A percentile compares a stretch with the other conserved stretches of the same genome.
Conservation (phyloP, 2,329 filamentous ascomycete genomes). For the Fusarium dimerum region DNA sequence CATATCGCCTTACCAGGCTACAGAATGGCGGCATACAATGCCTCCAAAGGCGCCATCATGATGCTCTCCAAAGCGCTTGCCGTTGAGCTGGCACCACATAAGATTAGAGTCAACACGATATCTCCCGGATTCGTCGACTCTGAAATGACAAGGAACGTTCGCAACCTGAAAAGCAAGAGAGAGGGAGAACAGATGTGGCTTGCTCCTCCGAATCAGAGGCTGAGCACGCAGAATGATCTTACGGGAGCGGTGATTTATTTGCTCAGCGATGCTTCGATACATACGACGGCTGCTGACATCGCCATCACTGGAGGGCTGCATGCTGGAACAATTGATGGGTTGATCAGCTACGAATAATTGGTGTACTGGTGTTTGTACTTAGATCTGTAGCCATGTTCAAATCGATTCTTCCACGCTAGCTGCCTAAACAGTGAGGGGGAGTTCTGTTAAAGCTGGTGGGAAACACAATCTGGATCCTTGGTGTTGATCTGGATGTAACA, state of each 20-base stretch:
- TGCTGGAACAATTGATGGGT: slow-evolving; percentile 38
- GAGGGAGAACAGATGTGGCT: slow-evolving; percentile 40
- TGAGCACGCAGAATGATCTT: slow-evolving; percentile 44
- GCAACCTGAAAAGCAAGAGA: slow-evolving; percentile 33
- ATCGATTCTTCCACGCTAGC: no score
- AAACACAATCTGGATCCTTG: no score
- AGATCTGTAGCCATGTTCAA: no score
- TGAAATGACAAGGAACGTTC: slow-evolving; percentile 36
- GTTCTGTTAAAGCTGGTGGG: no score
- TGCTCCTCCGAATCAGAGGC: slow-evolving; percentile 39
- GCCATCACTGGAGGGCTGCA: slow-evolving; percentile 46
- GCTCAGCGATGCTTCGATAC: slow-evolving; percentile 43
- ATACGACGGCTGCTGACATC: slow-evolving; percentile 46
- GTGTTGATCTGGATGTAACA: no score
- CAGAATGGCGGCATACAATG: slow-evolving; percentile 42
- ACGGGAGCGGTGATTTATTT: slow-evolving; percentile 44
- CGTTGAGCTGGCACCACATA: slow-evolving; percentile 39
- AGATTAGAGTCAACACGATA: slow-evolving; percentile 41
- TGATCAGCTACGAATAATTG: slow-evolving; percentile 35
- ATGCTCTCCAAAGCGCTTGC: slow-evolving; percentile 42
- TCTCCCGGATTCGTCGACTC: slow-evolving; percentile 41
- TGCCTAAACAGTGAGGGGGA: no score
- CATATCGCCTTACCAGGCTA: slow-evolving; percentile 25
- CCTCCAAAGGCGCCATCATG: slow-evolving; percentile 43
- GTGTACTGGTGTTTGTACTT: no score